phyloP scores from a whole-genome alignment of 352 stramenopile species.

The Phytopythium montanum region DNA sequence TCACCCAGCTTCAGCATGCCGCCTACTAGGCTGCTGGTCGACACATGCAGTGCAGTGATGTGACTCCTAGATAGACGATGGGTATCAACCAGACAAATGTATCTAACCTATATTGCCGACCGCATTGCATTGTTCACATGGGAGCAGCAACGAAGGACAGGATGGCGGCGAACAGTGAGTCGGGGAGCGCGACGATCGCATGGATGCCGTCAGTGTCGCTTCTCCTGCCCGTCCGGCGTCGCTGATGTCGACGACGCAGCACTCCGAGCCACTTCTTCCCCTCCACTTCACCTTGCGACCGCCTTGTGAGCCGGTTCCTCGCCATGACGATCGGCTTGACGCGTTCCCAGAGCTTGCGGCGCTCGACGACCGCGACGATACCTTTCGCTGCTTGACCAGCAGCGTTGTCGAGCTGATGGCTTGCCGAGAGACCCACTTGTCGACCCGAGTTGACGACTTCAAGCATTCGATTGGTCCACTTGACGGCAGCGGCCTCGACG shows the following conservation, averaged over 20 bases:
- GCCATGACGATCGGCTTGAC: neutral
- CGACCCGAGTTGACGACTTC: neutral
- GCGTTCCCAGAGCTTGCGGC: neutral
- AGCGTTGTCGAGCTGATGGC: neutral
- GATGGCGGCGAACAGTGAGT: slow-evolving; percentile 1
- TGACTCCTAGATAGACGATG: neutral
- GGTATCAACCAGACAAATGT: neutral
- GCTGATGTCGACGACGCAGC: neutral
- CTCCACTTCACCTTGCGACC: neutral
- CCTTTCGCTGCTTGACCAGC: neutral
- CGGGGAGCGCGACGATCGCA: neutral
- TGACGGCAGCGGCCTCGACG: neutral
- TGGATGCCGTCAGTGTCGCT: neutral
- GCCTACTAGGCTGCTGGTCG: neutral
- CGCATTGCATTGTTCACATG: neutral
- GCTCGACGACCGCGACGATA: neutral
- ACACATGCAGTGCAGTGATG: neutral
- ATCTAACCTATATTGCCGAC: slow-evolving; percentile 1
- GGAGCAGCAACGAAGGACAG: neutral
- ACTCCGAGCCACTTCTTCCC: neutral
- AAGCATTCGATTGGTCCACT: neutral
- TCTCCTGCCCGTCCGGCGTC: neutral
- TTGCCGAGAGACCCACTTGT: neutral
- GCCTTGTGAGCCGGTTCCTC: neutral
- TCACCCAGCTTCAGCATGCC: slow-evolving; percentile 47